phyloP scores from a whole-genome alignment of 2,329 filamentous ascomycete genomes.

The Aureobasidium zeae region DNA sequence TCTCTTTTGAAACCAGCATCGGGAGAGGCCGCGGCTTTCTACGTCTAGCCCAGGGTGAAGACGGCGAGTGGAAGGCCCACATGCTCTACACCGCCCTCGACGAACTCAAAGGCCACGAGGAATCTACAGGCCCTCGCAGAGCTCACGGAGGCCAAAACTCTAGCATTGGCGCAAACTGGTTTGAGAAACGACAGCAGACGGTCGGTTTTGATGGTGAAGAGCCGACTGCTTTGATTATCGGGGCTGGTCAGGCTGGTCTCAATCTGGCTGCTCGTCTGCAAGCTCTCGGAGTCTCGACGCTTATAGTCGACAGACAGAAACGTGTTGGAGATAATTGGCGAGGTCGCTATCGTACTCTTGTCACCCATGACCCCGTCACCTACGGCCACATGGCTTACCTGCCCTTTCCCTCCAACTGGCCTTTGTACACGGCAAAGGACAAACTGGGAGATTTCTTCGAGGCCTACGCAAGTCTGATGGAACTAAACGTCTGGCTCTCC shows the following conservation, averaged over 20 bases:
- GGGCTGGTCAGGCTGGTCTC: slow-evolving; percentile 28
- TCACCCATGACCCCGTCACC: slow-evolving; percentile 59
- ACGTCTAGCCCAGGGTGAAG: slow-evolving; percentile 31
- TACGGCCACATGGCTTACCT: slow-evolving; percentile 55
- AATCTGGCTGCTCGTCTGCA: slow-evolving; percentile 33
- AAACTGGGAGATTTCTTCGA: slow-evolving; percentile 63
- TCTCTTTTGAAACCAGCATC: slow-evolving; percentile 44
- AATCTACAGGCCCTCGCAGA: slow-evolving; percentile 39
- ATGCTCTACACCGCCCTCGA: slow-evolving; percentile 53
- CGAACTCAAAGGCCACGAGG: slow-evolving; percentile 47
- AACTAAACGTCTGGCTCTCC: slow-evolving; percentile 57
- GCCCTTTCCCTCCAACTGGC: slow-evolving; percentile 56
- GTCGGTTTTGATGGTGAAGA: slow-evolving; percentile 33
- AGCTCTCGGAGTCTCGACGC: slow-evolving; percentile 28
- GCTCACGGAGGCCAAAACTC: slow-evolving; percentile 55
- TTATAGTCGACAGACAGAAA: slow-evolving; percentile 32
- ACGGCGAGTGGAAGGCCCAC: slow-evolving; percentile 50
- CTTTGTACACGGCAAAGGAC: slow-evolving; percentile 62
- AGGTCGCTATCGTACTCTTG: slow-evolving; percentile 39
- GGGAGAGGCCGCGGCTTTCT: slow-evolving; percentile 50
- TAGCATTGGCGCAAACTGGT: slow-evolving; percentile 47
- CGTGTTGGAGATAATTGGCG: slow-evolving; percentile 35
- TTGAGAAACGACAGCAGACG: slow-evolving; percentile 30
- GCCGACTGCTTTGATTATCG: slow-evolving; percentile 51
- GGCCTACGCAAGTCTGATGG: slow-evolving; percentile 53